These are phyloP conservation scores for Sextonia rubra DNA, from an alignment of 164 flowering plant species.

Conservation along the genomic window DNA sequence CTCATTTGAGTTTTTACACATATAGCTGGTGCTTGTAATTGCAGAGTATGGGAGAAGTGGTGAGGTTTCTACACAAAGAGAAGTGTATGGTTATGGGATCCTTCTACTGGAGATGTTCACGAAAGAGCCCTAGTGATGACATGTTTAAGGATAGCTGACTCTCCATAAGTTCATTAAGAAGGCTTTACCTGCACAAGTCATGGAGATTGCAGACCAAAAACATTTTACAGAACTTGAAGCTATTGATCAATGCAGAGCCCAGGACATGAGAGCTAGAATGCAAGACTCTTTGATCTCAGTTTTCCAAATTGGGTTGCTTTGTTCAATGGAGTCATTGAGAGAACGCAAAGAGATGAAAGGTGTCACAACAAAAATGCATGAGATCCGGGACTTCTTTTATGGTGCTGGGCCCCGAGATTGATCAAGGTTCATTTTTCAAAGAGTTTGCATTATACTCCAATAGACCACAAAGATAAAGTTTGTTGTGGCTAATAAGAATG, in stretches of 20 bases:
- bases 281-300: neutral
- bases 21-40: neutral
- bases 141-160: slow-evolving; percentile 14
- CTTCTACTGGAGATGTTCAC: slow-evolving; percentile 28
- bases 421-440: too few species aligned
- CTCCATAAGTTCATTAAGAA: slow-evolving; percentile 14
- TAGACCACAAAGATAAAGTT: too few species aligned
- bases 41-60: slow-evolving; percentile 29
- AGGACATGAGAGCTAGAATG: neutral
- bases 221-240: neutral
- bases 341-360: neutral
- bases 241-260: neutral
- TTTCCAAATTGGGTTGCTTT: neutral
- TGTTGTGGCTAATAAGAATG: too few species aligned
- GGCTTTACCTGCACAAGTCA: slow-evolving; percentile 9
- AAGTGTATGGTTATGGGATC: slow-evolving; percentile 29
- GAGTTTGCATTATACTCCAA: too few species aligned
- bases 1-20: too few species aligned
- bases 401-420: too few species aligned
- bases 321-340: neutral
- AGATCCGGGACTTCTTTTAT: neutral
- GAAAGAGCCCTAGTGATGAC: slow-evolving; percentile 26
- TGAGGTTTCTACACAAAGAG: slow-evolving; percentile 15
- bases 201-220: slow-evolving; percentile 1
- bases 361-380: neutral